Evolutionary conservation across 1,284 basidiomycete species (phyloP).

Genomic region (Apiotrichum gracile): DNA sequence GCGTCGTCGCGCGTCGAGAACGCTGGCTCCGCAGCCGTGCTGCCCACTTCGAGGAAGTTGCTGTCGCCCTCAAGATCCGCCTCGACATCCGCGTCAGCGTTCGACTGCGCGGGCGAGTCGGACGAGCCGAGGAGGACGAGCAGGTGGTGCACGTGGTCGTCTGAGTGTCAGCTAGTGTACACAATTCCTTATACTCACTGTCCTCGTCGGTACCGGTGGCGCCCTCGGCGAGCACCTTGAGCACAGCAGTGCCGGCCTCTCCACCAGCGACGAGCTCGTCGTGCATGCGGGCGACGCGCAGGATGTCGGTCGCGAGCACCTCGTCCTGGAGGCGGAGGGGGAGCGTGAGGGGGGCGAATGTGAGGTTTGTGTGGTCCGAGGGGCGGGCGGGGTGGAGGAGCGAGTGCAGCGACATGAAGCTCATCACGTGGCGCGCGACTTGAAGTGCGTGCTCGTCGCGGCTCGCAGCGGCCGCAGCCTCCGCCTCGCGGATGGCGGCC

Average conservation of each 20-base stretch:
- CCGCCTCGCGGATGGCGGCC: conserved; percentile 13
- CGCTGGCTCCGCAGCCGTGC: conserved; percentile 4
- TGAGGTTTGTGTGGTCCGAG: conserved; percentile 34
- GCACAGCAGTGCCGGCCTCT: conserved; percentile 21
- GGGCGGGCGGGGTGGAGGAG: conserved; percentile 50
- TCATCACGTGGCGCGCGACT: conserved; percentile 55
- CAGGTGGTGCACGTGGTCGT: conserved; percentile 36
- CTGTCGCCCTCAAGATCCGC: too few species aligned
- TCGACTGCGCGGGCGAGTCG: conserved; percentile 5
- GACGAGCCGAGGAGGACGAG: conserved; percentile 23
- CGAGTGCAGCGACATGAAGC: conserved; percentile 60
- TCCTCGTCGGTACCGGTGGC: conserved; percentile 35
- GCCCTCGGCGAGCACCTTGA: conserved; percentile 23
- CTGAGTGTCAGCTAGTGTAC: conserved; percentile 16
- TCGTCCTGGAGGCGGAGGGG: conserved; percentile 40
- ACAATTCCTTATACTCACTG: conserved; percentile 25
- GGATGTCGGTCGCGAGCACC: conserved; percentile 40
- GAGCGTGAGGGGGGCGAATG: conserved; percentile 45
- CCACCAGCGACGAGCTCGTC: conserved; percentile 33
- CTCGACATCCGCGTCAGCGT: background rate
- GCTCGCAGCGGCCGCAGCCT: conserved; percentile 3
- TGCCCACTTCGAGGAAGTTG: background rate
- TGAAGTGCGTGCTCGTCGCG: conserved; percentile 19
- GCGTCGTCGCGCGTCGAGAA: conserved; percentile 2
- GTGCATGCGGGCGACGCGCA: conserved; percentile 36